Percentiles rank a stretch among this genome's conserved stretches.
These are phyloP conservation scores for Elsinoe australis DNA, from an alignment of 2,329 filamentous ascomycete genomes.

Conservation along the genomic window DNA sequence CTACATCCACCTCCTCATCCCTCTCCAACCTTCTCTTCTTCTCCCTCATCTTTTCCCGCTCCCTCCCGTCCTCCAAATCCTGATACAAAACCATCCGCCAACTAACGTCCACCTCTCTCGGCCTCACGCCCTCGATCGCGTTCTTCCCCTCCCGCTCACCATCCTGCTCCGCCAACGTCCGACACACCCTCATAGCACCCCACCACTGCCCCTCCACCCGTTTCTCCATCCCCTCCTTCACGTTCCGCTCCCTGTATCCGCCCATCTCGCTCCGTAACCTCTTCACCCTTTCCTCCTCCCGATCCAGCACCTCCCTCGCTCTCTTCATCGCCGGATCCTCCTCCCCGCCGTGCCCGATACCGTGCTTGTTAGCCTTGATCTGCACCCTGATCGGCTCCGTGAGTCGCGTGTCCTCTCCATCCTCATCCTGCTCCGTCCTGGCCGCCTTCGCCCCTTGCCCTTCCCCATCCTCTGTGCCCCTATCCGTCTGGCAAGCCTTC, in stretches of 20 bases:
- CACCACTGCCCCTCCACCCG: constrained; percentile 61
- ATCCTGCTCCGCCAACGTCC: constrained; percentile 60
- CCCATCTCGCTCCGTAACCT: constrained; percentile 56
- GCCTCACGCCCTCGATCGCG: constrained; percentile 12
- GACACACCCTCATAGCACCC: constrained; percentile 75
- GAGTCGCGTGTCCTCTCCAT: constrained; percentile 33
- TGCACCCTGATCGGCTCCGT: constrained; percentile 68
- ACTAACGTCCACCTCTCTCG: constrained; percentile 24
- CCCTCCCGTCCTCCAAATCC: constrained; percentile 5
- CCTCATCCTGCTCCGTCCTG: constrained; percentile 17
- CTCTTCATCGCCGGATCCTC: constrained; percentile 59
- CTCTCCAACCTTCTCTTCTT: constrained; percentile 20
- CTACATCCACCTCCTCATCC: constrained; percentile 59
- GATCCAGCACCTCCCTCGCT: constrained; percentile 48
- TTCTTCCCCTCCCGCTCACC: constrained; percentile 26
- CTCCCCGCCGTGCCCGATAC: constrained; percentile 76
- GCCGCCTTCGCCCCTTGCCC: not conserved
- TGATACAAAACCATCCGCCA: constrained; percentile 13
- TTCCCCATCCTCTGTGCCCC: not conserved
- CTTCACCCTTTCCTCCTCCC: constrained; percentile 45
- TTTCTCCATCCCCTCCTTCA: constrained; percentile 61
- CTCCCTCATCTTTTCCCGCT: constrained; percentile 17
- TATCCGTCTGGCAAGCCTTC: not conserved
- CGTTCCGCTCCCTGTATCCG: constrained; percentile 66
- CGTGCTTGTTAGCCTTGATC: constrained; percentile 71